These are phyloP conservation scores for Apiospora arundinis DNA, from an alignment of 2,329 filamentous ascomycete genomes.

Conservation along the genomic window DNA sequence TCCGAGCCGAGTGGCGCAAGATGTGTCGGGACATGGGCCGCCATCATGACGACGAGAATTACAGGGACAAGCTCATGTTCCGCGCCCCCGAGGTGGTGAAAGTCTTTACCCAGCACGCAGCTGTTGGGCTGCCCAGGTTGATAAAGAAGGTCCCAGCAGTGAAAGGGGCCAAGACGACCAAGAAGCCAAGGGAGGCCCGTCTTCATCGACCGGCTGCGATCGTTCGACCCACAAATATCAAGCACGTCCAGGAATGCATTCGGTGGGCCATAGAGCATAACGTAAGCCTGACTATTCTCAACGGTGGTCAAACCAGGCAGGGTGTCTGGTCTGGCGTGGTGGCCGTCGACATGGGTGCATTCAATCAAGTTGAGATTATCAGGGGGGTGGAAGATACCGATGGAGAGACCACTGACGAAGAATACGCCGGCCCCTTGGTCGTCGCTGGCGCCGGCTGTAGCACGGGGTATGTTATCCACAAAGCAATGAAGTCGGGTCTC, in stretches of 20 bases:
- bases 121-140: not conserved
- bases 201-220: conserved; percentile 49
- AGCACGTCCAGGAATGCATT: conserved; percentile 62
- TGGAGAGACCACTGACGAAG: no score
- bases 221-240: conserved; percentile 51
- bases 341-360: conserved; percentile 63
- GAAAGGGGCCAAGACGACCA: not conserved
- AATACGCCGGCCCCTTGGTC: conserved; percentile 41
- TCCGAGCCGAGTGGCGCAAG: conserved; percentile 53
- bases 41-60: conserved; percentile 37
- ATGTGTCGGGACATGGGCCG: conserved; percentile 56
- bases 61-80: conserved; percentile 52
- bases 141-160: conserved; percentile 1
- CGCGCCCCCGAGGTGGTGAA: conserved; percentile 45
- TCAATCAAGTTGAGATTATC: conserved; percentile 56
- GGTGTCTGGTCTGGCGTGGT: conserved; percentile 60
- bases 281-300: conserved; percentile 55
- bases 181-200: conserved; percentile 48
- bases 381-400: conserved; percentile 30
- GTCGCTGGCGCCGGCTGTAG: conserved; percentile 62
- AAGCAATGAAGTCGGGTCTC: conserved; percentile 52
- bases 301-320: conserved; percentile 66
- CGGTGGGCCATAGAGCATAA: conserved; percentile 58
- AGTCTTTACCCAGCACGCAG: conserved; percentile 18
- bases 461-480: conserved; percentile 57